Evolutionary conservation across 352 stramenopile genomes (phyloP).

Genomic region (Globisporangium cystogenes): DNA sequence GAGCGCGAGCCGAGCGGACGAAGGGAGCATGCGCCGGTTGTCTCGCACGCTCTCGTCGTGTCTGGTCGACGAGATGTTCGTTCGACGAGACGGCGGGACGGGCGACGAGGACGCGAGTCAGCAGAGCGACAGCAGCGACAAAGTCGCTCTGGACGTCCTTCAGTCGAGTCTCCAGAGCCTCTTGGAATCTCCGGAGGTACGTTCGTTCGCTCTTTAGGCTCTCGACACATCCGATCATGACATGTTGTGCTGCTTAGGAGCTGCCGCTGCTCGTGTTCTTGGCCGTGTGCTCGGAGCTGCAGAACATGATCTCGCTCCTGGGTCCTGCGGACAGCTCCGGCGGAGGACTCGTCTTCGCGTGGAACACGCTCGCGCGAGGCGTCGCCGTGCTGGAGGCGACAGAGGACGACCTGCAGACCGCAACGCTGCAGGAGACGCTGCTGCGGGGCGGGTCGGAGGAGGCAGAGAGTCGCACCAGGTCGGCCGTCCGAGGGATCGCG

Average conservation of each 20-base stretch:
- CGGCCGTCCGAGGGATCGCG: background rate
- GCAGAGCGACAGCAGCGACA: background rate
- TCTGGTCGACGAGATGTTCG: conserved; percentile 8
- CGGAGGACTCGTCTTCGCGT: conserved; percentile 12
- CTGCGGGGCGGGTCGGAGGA: background rate
- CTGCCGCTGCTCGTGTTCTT: conserved; percentile 13
- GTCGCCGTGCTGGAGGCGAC: conserved; percentile 8
- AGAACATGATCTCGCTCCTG: conserved; percentile 6
- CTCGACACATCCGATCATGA: too few relatives aligned
- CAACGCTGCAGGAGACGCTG: conserved; percentile 4
- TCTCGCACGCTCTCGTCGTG: conserved; percentile 6
- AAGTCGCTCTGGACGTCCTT: conserved; percentile 4
- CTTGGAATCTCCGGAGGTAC: conserved; percentile 8
- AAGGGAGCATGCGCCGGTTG: conserved; percentile 5
- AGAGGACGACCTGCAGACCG: conserved; percentile 8
- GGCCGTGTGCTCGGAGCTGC: conserved; percentile 12
- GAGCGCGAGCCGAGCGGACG: background rate
- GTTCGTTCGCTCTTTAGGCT: background rate
- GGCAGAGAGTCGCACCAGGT: too few relatives aligned
- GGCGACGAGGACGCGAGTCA: background rate
- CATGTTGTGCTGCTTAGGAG: conserved; percentile 3
- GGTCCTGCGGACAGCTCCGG: background rate
- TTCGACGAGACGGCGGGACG: background rate
- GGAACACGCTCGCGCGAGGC: conserved; percentile 4
- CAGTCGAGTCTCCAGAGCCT: conserved; percentile 10